phyloP scores from a whole-genome alignment of 257 asterid species.

The Penstemon davidsonii region DNA sequence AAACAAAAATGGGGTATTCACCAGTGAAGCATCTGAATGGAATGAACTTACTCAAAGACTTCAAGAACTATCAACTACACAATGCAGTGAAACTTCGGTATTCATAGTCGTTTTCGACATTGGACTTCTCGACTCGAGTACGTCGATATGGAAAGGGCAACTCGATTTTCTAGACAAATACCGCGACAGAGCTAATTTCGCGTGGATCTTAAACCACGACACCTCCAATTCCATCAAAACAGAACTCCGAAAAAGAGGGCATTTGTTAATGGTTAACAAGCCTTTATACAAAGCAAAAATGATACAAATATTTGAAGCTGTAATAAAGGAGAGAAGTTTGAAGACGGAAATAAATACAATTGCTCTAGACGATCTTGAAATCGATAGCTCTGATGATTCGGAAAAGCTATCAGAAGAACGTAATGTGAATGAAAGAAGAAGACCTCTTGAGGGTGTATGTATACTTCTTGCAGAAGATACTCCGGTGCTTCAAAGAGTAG shows the following conservation, averaged over 20 bases:
- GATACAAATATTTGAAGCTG: conserved; percentile 65
- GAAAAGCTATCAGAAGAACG: conserved; percentile 43
- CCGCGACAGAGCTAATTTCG: conserved; percentile 55
- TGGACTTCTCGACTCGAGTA: conserved; percentile 74
- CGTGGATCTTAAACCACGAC: conserved; percentile 78
- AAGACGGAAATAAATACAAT: conserved; percentile 32
- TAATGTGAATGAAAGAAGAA: conserved; percentile 34
- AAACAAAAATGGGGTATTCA: conserved; percentile 51
- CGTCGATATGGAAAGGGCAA: conserved; percentile 78
- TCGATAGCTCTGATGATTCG: conserved; percentile 69
- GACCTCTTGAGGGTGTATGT: conserved; percentile 58
- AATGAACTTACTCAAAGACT: conserved; percentile 67
- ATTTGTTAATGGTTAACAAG: conserved; percentile 63
- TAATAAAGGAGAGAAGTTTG: conserved; percentile 40
- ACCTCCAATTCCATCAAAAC: conserved; percentile 59
- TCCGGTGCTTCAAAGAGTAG: conserved; percentile 84
- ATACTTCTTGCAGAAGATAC: conserved; percentile 93
- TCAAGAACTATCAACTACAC: conserved; percentile 37
- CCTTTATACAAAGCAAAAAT: conserved; percentile 81
- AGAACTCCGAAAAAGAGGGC: conserved; percentile 70
- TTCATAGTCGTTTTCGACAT: conserved; percentile 62
- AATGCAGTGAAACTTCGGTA: conserved; percentile 26
- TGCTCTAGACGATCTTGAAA: conserved; percentile 49
- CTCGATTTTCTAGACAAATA: conserved; percentile 63
- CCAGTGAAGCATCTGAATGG: conserved; percentile 79